phyloP scores from a whole-genome alignment of 1,284 basidiomycete genomes.

The Flammula alnicola region DNA sequence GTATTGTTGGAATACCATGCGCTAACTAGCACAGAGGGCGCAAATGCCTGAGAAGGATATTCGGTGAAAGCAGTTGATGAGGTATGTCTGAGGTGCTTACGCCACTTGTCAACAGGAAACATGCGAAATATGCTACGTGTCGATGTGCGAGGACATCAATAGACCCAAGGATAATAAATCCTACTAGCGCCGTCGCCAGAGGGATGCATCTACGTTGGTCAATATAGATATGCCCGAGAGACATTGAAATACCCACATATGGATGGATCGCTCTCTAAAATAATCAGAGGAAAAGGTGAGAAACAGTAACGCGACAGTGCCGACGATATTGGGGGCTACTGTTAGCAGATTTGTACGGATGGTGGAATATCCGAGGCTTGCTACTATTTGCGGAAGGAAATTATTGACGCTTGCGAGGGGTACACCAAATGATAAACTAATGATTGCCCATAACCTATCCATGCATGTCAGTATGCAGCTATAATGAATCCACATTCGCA shows the following conservation, averaged over 20 bases:
- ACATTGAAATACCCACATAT: constrained; percentile 36
- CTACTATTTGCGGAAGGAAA: constrained; percentile 55
- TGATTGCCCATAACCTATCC: constrained; percentile 42
- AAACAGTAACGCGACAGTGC: constrained; percentile 50
- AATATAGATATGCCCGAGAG: neutral
- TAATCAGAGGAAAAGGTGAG: constrained; percentile 58
- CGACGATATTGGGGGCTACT: constrained; percentile 56
- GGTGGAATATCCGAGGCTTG: constrained; percentile 52
- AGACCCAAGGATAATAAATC: constrained; percentile 55
- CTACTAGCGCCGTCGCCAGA: constrained; percentile 46
- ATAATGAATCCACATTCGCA: neutral
- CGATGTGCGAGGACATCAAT: constrained; percentile 45
- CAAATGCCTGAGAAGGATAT: constrained; percentile 39
- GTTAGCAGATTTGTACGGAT: constrained; percentile 56
- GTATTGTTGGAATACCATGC: constrained; percentile 59
- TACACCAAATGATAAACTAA: constrained; percentile 50
- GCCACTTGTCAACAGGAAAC: constrained; percentile 52
- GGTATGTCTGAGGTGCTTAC: constrained; percentile 27
- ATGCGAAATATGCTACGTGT: constrained; percentile 53
- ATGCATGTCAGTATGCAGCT: neutral
- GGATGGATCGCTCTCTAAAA: constrained; percentile 51
- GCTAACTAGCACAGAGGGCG: constrained; percentile 52
- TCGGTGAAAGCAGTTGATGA: neutral
- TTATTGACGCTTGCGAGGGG: constrained; percentile 54
- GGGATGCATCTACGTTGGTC: constrained; percentile 39